These are phyloP conservation scores for Ogataea ramenticola DNA, from an alignment of 805 yeast species.

Conservation along the genomic window DNA sequence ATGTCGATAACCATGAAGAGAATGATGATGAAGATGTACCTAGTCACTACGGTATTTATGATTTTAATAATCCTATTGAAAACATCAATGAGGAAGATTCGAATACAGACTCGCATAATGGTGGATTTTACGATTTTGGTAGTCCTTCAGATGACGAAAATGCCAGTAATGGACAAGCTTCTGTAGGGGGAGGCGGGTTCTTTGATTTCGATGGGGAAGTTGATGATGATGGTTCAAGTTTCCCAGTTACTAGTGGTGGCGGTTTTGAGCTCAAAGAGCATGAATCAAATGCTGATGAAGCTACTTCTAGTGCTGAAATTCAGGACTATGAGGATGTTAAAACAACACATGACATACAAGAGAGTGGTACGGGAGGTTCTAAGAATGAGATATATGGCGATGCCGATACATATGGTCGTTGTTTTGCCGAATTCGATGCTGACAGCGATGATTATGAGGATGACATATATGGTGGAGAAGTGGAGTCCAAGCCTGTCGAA, in stretches of 20 bases:
- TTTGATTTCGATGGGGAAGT: background rate
- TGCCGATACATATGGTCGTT: background rate
- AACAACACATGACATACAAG: too few species aligned
- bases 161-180: too few species aligned
- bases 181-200: too few species aligned
- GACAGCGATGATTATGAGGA: background rate
- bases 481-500: too few species aligned
- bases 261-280: too few species aligned
- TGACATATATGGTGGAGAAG: background rate
- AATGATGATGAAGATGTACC: conserved; percentile 6
- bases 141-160: too few species aligned
- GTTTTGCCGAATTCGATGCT: background rate
- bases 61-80: background rate
- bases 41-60: too few species aligned
- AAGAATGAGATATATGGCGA: conserved; percentile 1
- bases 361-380: background rate
- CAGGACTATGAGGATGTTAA: too few species aligned
- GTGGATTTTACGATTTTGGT: background rate
- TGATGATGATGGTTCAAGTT: background rate
- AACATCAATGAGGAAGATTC: background rate
- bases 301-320: too few species aligned
- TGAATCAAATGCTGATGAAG: too few species aligned
- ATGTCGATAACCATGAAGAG: conserved; percentile 14
- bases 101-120: conserved; percentile 1
- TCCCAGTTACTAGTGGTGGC: too few species aligned